Evolutionary conservation across 1,284 basidiomycete genomes (phyloP).

Genomic region (Cryptococcus jaspeensis): DNA sequence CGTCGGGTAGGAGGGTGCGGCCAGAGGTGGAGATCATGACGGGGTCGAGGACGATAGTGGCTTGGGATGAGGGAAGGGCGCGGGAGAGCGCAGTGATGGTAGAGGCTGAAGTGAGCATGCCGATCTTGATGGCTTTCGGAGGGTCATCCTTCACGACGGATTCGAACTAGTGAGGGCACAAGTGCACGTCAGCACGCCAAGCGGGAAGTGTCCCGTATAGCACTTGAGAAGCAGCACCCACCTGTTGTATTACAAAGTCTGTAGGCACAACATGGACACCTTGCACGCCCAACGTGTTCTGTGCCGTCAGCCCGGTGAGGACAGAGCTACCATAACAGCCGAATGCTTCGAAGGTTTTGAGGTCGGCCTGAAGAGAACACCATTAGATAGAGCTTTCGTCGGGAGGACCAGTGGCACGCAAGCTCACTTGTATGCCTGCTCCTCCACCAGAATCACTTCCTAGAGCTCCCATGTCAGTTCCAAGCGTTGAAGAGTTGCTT

Average conservation of each 20-base stretch:
- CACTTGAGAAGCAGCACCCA: slow-evolving; percentile 35
- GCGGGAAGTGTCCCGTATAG: slow-evolving; percentile 12
- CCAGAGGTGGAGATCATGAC: slow-evolving; percentile 93
- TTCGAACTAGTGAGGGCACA: slow-evolving; percentile 58
- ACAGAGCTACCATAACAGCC: slow-evolving; percentile 85
- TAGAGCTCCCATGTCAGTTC: slow-evolving; percentile 6
- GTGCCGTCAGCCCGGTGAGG: slow-evolving; percentile 84
- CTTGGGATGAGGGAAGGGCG: slow-evolving; percentile 26
- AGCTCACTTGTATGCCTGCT: slow-evolving; percentile 77
- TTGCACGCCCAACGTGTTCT: slow-evolving; percentile 85
- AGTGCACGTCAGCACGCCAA: neutral
- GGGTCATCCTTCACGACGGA: slow-evolving; percentile 74
- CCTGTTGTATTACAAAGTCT: slow-evolving; percentile 70
- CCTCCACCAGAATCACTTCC: slow-evolving; percentile 75
- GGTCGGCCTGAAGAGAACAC: slow-evolving; percentile 58
- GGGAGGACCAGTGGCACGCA: neutral
- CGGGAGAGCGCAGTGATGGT: slow-evolving; percentile 50
- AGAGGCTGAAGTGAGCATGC: slow-evolving; percentile 66
- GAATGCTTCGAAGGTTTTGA: slow-evolving; percentile 79
- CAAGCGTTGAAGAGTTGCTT: neutral
- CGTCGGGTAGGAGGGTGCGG: slow-evolving; percentile 68
- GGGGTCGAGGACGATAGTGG: slow-evolving; percentile 75
- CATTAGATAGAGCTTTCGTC: no score
- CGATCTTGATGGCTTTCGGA: slow-evolving; percentile 79
- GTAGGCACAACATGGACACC: slow-evolving; percentile 65